A percentile compares a stretch with the other conserved stretches of the same genome.
Conservation (phyloP, 768 basidiomycete species). For the Filobasidium wieringae region DNA sequence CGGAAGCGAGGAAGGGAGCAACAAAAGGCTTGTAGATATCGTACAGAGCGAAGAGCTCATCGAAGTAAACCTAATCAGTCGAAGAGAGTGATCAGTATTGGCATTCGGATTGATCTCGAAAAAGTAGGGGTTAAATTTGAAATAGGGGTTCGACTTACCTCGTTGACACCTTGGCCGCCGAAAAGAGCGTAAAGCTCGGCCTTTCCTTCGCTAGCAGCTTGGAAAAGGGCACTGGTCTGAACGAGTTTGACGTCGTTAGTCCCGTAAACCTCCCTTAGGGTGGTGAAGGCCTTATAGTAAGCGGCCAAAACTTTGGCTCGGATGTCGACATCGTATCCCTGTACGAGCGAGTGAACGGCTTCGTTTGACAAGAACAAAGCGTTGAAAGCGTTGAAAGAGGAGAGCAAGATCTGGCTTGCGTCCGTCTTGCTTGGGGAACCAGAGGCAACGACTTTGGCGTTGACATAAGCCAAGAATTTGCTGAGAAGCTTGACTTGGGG, state of each 20-base stretch:
- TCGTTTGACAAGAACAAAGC: constrained; percentile 55
- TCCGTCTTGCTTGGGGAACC: constrained; percentile 45
- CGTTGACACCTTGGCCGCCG: constrained; percentile 95
- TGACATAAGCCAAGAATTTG: constrained; percentile 67
- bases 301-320: constrained; percentile 64
- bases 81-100: background rate
- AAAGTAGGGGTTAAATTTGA: too few species aligned
- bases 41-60: constrained; percentile 80
- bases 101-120: background rate
- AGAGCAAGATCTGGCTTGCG: constrained; percentile 49
- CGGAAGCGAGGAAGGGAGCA: constrained; percentile 52
- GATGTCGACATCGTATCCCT: constrained; percentile 59
- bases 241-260: constrained; percentile 42
- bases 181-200: constrained; percentile 72
- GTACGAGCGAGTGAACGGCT: constrained; percentile 73
- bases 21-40: constrained; percentile 86
- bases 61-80: constrained; percentile 90
- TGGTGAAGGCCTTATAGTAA: constrained; percentile 65
- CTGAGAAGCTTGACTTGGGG: constrained; percentile 67
- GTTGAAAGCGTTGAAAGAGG: constrained; percentile 67
- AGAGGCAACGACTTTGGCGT: constrained; percentile 45
- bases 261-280: constrained; percentile 50
- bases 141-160: constrained; percentile 39
- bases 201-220: constrained; percentile 34
- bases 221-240: constrained; percentile 41